Evolutionary conservation across 441 rosid species (phyloP), one percentile per base, ranked within the genome.

Genomic region (Raphanus hybrid): DNA sequence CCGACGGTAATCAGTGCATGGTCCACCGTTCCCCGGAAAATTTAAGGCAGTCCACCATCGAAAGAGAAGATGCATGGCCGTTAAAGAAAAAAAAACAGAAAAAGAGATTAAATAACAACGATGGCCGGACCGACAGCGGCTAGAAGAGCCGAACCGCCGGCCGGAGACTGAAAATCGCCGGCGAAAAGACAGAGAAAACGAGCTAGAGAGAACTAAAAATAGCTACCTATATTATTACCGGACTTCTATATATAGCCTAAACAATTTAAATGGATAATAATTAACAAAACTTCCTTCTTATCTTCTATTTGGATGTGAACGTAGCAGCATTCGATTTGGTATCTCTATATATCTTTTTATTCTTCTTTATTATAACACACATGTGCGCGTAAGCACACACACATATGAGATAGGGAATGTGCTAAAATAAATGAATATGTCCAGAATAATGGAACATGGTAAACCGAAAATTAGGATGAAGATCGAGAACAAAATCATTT

Each of bases 391-490:
- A 45, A 4, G 54, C 54, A 48, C 54, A 45, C 52, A 35, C 9
- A 48, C 15, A 48, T 48, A 48, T n/a, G 16, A 54, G 5, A 23
- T n/a, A 58, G 26, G 18, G 59, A 71, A 71, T 71, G 45, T 60
- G 67, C 43, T 59, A 58, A 57, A 52, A 58, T 27, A 67, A 64
- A 43, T 34, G 61, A 15, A 29, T 15, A 15, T 78, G 77, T 71
- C 73, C 45, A 71, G 69, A 66, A 55, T 65, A 35, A 60, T 26
- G 74, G 65, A 78, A 73, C 77, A 78, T 8, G 29, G 20, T 50
- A 61, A 66, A 67, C 77, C 14, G n/a, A n/a, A 50, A 23, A 23
- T 5, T 50, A 52, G 65, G 60, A 61, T 39, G 27, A 9, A 67
- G 59, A 78, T 67, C 43, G 34, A 6, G 27, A 77, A 64, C 10